Evolutionary conservation across 371 early-diverging fungal genomes (phyloP), one percentile per base, ranked within the genome.

Genomic region (Globomyces sp.): DNA sequence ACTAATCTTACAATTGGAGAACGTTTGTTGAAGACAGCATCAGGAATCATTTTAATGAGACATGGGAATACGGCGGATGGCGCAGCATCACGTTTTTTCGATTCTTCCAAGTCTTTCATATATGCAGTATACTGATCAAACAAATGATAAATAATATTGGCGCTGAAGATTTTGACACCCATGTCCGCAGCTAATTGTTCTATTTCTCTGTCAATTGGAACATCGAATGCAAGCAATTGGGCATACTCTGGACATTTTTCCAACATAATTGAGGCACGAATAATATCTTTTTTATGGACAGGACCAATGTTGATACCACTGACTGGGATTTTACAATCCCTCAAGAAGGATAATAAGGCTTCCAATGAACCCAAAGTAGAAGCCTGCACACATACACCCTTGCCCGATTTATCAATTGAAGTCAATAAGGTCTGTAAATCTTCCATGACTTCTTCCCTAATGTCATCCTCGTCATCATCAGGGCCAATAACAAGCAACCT

Each of bases 61-160:
- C 95, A 95, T 24, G 99, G 99, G 90, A 96, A 99, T 10, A 99
- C 90, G 39, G 96, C 97, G 48, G 87, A 80, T 11, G 92, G 90
- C 9, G 93, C 93, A 67, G 88, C 87, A 62, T 95, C 96, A 74
- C 87, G 88, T 66, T 92, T 91, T 77, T 89, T 92, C 75, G 91
- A 87, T 74, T 96, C 94, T 53, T 81, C 71, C 44, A 96, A 75
- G 40, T 85, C 80, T 69, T 85, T 73, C 80, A 79, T 81, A 63
- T 73, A 77, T 53, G 68, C 73, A 6, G 91, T 93, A 79, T 93
- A 99, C 65, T 87, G 81, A 78, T 99, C 99, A 70, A 99, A 95
- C 87, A 99, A 85, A 76, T 99, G 99, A 78, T 99, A 99, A 75
- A 99, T 99, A 73, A 99, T 99, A 68, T 99, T 96, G 39, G 99